Evolutionary conservation across 202 grass and related monocot genomes (phyloP).

Genomic region (Alloteropsis angusta): DNA sequence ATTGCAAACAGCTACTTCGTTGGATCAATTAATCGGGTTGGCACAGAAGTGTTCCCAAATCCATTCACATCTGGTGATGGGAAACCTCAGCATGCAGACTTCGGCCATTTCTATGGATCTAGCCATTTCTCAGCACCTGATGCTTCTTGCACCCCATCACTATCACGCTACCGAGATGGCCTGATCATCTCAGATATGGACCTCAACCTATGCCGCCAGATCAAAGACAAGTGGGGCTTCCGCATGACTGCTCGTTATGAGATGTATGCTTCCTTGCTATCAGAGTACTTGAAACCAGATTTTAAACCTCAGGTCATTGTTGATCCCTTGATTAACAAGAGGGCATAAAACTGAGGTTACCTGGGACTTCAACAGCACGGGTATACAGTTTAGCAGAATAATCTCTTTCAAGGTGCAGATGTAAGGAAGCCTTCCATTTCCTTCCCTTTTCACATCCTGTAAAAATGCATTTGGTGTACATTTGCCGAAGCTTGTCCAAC

Average conservation of each 20-base stretch:
- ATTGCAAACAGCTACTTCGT: conserved; percentile 95
- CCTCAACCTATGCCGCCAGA: conserved; percentile 88
- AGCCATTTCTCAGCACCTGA: conserved; percentile 91
- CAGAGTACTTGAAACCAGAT: conserved; percentile 65
- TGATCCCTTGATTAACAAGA: conserved; percentile 72
- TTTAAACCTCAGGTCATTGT: conserved; percentile 63
- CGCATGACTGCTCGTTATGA: conserved; percentile 96
- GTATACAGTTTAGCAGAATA: background rate
- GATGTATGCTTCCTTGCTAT: conserved; percentile 59
- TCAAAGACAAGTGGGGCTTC: conserved; percentile 97
- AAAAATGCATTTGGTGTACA: background rate
- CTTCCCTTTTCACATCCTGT: conserved; percentile 8
- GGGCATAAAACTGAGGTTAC: conserved; percentile 12
- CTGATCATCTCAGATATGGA: conserved; percentile 88
- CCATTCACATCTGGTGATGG: conserved; percentile 94
- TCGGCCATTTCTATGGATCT: conserved; percentile 92
- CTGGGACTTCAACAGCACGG: background rate
- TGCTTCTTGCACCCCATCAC: conserved; percentile 73
- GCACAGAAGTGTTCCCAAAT: conserved; percentile 86
- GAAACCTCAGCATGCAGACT: conserved; percentile 74
- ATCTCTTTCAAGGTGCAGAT: background rate
- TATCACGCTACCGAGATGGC: conserved; percentile 78
- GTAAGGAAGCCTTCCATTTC: background rate
- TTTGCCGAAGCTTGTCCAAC: background rate
- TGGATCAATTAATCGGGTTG: conserved; percentile 83